These are phyloP conservation scores for Geotrichum citri-aurantii DNA, from an alignment of 1,139 yeast species.

Conservation along the genomic window DNA sequence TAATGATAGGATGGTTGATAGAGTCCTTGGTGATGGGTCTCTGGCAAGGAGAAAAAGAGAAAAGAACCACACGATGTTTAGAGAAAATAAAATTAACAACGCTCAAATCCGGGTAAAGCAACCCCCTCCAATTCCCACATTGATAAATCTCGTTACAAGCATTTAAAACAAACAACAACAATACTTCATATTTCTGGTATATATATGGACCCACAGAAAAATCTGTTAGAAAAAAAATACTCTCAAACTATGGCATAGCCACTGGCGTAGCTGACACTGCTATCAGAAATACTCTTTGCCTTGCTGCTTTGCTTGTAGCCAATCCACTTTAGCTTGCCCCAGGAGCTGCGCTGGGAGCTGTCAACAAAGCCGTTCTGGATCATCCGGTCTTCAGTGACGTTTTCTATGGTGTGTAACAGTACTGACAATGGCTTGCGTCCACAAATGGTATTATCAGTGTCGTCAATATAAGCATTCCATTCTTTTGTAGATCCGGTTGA, in stretches of 20 bases:
- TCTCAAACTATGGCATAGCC: constrained; percentile 52
- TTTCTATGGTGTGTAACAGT: constrained; percentile 50
- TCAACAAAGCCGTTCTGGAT: constrained; percentile 19
- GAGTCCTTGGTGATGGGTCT: neutral
- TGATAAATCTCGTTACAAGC: too few species aligned
- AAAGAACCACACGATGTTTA: neutral
- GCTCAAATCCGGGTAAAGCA: neutral
- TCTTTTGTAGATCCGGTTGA: constrained; percentile 45
- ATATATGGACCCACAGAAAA: neutral
- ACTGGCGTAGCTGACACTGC: constrained; percentile 87
- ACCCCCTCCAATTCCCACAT: neutral
- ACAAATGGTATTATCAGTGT: constrained; percentile 85
- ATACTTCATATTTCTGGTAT: neutral
- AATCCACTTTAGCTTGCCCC: constrained; percentile 56
- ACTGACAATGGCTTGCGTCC: constrained; percentile 81
- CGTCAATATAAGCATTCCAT: constrained; percentile 64
- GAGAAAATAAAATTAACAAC: neutral
- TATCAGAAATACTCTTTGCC: constrained; percentile 48
- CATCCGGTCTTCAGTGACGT: constrained; percentile 20
- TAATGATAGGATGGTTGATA: neutral
- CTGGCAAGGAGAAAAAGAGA: neutral
- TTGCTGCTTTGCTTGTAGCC: constrained; percentile 76
- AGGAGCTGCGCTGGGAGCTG: constrained; percentile 17
- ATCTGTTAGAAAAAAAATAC: neutral
- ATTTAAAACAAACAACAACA: neutral